phyloP scores from a whole-genome alignment of 2,329 filamentous ascomycete genomes.

The Hymenoscyphus salicellus region DNA sequence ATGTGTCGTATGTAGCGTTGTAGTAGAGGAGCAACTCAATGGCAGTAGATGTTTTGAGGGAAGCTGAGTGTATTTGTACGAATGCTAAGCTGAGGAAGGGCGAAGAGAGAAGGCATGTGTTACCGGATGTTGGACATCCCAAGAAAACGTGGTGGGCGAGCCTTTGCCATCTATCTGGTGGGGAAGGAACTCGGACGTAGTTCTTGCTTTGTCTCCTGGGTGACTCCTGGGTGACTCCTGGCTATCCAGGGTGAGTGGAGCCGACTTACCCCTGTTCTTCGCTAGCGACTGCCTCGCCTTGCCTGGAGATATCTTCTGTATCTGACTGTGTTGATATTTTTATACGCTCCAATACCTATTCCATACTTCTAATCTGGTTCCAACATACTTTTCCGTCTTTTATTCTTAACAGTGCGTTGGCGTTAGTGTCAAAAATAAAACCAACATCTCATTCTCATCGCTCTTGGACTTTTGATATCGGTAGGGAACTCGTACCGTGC shows the following conservation, averaged over 20 bases:
- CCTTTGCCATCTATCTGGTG: background rate
- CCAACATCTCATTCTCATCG: background rate
- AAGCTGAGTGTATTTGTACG: background rate
- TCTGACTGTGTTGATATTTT: background rate
- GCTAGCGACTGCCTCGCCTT: background rate
- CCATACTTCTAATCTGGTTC: background rate
- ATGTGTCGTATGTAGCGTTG: background rate
- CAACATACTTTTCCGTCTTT: background rate
- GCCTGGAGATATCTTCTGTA: background rate
- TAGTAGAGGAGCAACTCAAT: background rate
- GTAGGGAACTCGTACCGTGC: background rate
- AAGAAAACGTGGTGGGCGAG: conserved; percentile 1
- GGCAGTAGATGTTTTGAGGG: too few species aligned
- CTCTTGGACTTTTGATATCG: background rate
- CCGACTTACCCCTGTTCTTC: background rate
- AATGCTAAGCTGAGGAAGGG: background rate
- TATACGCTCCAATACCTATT: background rate
- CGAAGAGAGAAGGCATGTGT: background rate
- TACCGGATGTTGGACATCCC: background rate
- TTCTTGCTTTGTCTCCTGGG: background rate
- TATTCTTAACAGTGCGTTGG: background rate
- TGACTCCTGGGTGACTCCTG: too few species aligned
- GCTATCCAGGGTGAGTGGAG: background rate
- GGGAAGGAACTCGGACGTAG: background rate
- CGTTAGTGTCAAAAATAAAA: background rate